Percentiles rank a stretch among this genome's conserved stretches.
Evolutionary conservation across 2,329 filamentous ascomycete genomes (phyloP).

Genomic region (Penicillium sp.): DNA sequence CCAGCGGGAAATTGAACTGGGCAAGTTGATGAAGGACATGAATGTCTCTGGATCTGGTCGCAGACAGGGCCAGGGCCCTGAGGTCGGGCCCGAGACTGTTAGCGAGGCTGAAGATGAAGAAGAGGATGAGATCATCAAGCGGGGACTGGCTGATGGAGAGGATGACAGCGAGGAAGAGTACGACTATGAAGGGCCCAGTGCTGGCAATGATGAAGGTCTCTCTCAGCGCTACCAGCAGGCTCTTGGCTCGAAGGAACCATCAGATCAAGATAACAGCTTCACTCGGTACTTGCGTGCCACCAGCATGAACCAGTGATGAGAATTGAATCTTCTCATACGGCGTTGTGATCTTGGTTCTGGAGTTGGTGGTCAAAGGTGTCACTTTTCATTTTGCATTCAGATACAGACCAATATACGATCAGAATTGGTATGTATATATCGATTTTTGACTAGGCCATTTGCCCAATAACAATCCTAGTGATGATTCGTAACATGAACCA

Average conservation of each 20-base stretch:
- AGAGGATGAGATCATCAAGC: constrained; percentile 35
- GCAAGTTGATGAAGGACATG: constrained; percentile 95
- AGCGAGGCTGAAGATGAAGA: constrained; percentile 51
- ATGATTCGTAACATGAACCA: too few species aligned
- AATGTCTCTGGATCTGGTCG: constrained; percentile 47
- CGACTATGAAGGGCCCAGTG: constrained; percentile 55
- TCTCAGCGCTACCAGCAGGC: constrained; percentile 73
- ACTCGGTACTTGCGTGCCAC: constrained; percentile 45
- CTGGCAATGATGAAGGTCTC: constrained; percentile 60
- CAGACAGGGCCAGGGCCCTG: constrained; percentile 23
- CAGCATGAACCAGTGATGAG: constrained; percentile 29
- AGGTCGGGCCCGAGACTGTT: constrained; percentile 40
- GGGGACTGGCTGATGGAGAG: constrained; percentile 49
- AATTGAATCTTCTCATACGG: constrained; percentile 1
- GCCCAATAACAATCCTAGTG: too few species aligned
- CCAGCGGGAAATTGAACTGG: constrained; percentile 72
- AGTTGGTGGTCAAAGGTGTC: constrained; percentile 7
- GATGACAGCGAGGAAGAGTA: constrained; percentile 49
- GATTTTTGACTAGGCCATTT: too few species aligned
- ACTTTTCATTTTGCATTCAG: neutral
- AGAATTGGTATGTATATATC: too few species aligned
- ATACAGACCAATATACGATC: neutral
- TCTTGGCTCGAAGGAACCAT: constrained; percentile 49
- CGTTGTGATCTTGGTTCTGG: constrained; percentile 7
- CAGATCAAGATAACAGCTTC: constrained; percentile 49